A percentile compares a stretch with the other conserved stretches of the same genome.
phyloP scores from a whole-genome alignment of 2,329 filamentous ascomycete species.

The Chrysosporium keratinophilum region DNA sequence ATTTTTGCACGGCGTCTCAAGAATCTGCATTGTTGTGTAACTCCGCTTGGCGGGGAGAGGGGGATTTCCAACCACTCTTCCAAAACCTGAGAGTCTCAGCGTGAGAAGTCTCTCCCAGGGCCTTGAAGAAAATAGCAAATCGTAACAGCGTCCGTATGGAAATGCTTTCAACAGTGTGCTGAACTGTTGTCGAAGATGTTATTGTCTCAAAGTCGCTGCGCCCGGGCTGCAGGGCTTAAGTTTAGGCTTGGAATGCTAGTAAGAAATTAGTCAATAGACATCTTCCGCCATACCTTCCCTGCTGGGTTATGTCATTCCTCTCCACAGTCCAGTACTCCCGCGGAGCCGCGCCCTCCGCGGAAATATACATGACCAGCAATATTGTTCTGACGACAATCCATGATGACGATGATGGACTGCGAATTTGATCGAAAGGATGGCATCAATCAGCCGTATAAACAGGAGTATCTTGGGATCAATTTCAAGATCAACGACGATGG shows the following conservation, averaged over 20 bases:
- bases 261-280: not conserved
- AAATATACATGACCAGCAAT: not conserved
- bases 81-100: too few relatives aligned
- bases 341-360: not conserved
- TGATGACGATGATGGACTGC: not conserved
- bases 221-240: too few relatives aligned
- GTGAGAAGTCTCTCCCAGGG: not conserved
- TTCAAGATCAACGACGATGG: not conserved
- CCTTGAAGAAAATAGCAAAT: not conserved
- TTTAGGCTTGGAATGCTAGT: not conserved
- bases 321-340: too few relatives aligned
- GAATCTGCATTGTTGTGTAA: constrained; percentile 8
- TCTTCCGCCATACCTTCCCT: too few relatives aligned
- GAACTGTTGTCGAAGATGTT: too few relatives aligned
- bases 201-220: too few relatives aligned
- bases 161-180: too few relatives aligned
- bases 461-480: too few relatives aligned
- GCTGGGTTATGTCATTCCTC: too few relatives aligned
- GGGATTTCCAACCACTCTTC: not conserved
- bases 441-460: too few relatives aligned
- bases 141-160: not conserved
- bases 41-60: constrained; percentile 3
- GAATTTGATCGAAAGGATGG: too few relatives aligned
- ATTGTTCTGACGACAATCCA: too few relatives aligned
- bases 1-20: not conserved